These are phyloP conservation scores for Leishmania martiniquensis DNA, from an alignment of 208 protist genomes.

Conservation along the genomic window DNA sequence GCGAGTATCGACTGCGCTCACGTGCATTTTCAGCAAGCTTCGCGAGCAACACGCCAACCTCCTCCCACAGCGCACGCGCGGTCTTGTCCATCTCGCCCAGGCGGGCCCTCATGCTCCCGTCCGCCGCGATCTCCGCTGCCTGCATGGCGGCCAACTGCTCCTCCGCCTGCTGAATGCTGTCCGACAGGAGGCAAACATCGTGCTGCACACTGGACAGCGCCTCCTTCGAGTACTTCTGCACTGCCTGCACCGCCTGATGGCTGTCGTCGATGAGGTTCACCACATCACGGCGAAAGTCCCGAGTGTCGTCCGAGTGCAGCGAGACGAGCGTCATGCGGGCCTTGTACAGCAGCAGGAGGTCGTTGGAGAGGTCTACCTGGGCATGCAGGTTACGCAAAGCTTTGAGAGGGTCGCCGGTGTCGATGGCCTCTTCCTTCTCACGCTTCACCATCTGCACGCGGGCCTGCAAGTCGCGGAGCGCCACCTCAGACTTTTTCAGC, in stretches of 20 bases:
- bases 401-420: constrained; percentile 49
- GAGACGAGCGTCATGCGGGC: constrained; percentile 70
- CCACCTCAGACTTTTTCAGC: constrained; percentile 63
- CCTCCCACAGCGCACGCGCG: constrained; percentile 51
- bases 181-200: constrained; percentile 44
- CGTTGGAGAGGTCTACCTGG: constrained; percentile 86
- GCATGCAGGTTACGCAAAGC: constrained; percentile 68
- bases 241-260: constrained; percentile 33
- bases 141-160: constrained; percentile 39
- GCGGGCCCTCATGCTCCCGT: constrained; percentile 27
- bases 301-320: constrained; percentile 65
- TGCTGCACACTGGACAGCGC: constrained; percentile 53
- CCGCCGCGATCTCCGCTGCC: constrained; percentile 40
- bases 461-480: constrained; percentile 62
- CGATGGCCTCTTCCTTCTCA: constrained; percentile 72
- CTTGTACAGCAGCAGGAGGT: constrained; percentile 83
- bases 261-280: constrained; percentile 65
- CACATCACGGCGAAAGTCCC: constrained; percentile 48
- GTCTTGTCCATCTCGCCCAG: constrained; percentile 47
- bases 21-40: constrained; percentile 43
- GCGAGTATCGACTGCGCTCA: constrained; percentile 48
- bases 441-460: constrained; percentile 51
- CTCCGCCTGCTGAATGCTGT: constrained; percentile 29
- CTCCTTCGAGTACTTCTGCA: constrained; percentile 41
- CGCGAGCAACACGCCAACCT: constrained; percentile 40